Conservation (phyloP, 306 rosid species). For the Erythrophleum fordii region DNA sequence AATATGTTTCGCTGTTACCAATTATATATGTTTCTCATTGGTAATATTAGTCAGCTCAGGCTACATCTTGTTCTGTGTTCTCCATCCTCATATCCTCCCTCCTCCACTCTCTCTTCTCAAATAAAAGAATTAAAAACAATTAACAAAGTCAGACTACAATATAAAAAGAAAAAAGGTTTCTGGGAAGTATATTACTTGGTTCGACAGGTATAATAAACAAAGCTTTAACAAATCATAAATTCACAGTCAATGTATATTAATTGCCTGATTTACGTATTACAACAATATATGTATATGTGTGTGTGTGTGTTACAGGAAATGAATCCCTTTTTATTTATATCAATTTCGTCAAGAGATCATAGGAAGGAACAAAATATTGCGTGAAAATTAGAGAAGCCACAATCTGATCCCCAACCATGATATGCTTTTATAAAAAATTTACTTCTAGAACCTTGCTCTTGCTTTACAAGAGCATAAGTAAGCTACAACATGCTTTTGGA, state of each 20-base stretch:
- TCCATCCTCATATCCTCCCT: background rate
- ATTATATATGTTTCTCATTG: background rate
- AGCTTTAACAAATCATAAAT: background rate
- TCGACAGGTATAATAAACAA: background rate
- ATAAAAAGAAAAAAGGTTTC: constrained; percentile 1
- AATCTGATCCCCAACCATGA: background rate
- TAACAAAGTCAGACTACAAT: background rate
- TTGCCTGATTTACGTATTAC: background rate
- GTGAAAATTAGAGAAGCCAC: background rate
- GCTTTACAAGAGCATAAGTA: background rate
- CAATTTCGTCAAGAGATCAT: background rate
- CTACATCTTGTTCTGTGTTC: background rate
- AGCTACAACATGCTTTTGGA: constrained; percentile 1
- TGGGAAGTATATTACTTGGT: background rate
- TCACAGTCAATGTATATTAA: background rate
- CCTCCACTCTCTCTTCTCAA: background rate
- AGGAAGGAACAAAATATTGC: background rate
- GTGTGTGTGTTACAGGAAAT: background rate
- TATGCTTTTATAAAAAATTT: background rate
- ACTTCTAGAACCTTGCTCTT: constrained; percentile 15
- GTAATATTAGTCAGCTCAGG: background rate
- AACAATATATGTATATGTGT: background rate
- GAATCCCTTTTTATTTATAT: background rate
- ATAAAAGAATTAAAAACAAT: constrained; percentile 9
- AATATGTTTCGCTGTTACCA: background rate